Conservation (phyloP, 495 filamentous ascomycete species). For the Penicillium atrosanguineum region DNA sequence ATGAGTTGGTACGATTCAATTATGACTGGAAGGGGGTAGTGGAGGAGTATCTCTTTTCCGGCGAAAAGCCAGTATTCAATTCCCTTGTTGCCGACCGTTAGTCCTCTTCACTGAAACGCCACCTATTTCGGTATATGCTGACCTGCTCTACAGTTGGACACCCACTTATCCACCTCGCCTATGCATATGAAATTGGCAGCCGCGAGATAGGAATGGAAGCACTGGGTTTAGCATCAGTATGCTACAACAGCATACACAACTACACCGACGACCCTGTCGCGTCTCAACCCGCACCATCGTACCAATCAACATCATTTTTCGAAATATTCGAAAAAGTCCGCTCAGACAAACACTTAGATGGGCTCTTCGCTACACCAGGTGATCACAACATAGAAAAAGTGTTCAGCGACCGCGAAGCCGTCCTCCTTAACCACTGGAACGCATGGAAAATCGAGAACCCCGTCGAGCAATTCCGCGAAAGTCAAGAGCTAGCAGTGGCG, state of each 20-base stretch:
- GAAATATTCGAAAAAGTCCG: constrained; percentile 63
- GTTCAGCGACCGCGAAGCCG: constrained; percentile 65
- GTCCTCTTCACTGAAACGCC: constrained; percentile 28
- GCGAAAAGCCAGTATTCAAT: constrained; percentile 74
- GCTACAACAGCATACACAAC: constrained; percentile 73
- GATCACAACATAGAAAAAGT: constrained; percentile 63
- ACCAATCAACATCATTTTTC: constrained; percentile 53
- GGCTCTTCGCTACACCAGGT: constrained; percentile 56
- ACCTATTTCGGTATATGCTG: constrained; percentile 1
- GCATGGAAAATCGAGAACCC: constrained; percentile 69
- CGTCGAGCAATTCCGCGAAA: constrained; percentile 68
- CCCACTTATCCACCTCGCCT: constrained; percentile 84
- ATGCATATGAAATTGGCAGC: constrained; percentile 78
- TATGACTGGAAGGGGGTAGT: constrained; percentile 86
- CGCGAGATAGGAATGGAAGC: constrained; percentile 84
- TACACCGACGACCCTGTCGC: constrained; percentile 72
- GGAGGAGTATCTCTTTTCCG: constrained; percentile 70
- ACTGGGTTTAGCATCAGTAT: constrained; percentile 64
- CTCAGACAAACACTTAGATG: constrained; percentile 49
- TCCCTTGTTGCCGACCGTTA: constrained; percentile 72
- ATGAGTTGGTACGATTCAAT: constrained; percentile 67
- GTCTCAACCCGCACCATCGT: constrained; percentile 49
- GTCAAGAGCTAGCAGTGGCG: constrained; percentile 70
- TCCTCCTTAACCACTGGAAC: constrained; percentile 82
- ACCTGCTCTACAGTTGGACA: constrained; percentile 63